A percentile compares a stretch with the other conserved stretches of the same genome.
These are phyloP conservation scores for Saururus chinensis DNA, from an alignment of 164 flowering plant species.

Conservation along the genomic window DNA sequence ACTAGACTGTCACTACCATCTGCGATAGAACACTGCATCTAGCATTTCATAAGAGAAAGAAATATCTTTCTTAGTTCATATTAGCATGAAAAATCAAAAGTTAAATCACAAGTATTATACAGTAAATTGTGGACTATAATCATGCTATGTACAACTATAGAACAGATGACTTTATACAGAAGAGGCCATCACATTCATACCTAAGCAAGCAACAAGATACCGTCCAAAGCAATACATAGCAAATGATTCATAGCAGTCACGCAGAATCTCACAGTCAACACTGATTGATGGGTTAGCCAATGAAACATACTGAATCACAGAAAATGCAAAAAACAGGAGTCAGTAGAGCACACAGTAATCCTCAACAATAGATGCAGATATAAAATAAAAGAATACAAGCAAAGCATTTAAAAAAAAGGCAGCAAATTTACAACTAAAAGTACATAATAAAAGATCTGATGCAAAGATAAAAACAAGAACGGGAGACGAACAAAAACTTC, in stretches of 20 bases:
- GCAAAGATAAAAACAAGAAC: no score
- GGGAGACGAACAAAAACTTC: no score
- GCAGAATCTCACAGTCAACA: conserved; percentile 74
- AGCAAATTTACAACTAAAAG: no score
- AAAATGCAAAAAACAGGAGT: conserved; percentile 36
- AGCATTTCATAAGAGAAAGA: no score
- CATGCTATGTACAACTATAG: not conserved
- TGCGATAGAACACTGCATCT: no score
- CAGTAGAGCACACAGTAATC: not conserved
- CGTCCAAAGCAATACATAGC: conserved; percentile 99
- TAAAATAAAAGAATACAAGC: not conserved
- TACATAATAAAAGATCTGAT: no score
- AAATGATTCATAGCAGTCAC: conserved; percentile 97
- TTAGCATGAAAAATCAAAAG: no score
- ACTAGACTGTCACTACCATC: no score
- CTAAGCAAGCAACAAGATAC: conserved; percentile 92
- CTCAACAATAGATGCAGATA: not conserved
- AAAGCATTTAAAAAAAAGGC: no score
- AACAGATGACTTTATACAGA: not conserved
- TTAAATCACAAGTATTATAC: no score
- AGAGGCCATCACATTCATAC: conserved; percentile 29
- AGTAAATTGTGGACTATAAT: no score
- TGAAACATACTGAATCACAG: conserved; percentile 14
- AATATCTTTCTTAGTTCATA: no score
- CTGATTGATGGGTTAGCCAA: conserved; percentile 71